Conservation (phyloP, 805 yeast genomes). For the Lipomyces yamanashiensis region DNA sequence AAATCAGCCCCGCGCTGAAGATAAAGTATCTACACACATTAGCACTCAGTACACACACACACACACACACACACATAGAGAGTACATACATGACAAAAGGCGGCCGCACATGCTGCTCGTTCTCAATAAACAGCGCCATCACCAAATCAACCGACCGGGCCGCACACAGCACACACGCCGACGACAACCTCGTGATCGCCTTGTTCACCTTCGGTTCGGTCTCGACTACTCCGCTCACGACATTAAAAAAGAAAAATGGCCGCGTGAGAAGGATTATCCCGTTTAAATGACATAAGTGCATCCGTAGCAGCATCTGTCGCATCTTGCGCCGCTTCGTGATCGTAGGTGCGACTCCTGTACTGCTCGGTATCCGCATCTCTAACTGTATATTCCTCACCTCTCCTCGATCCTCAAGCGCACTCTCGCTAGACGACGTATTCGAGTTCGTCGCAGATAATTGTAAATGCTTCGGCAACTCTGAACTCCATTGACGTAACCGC, state of each 20-base stretch:
- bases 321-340: slow-evolving; percentile 3
- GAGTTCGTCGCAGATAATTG: slow-evolving; percentile 28
- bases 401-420: neutral
- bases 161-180: slow-evolving; percentile 35
- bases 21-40: slow-evolving; percentile 18
- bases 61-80: neutral
- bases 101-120: slow-evolving; percentile 32
- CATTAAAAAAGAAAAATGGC: slow-evolving; percentile 33
- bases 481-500: slow-evolving; percentile 35
- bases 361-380: slow-evolving; percentile 4
- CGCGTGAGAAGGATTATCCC: slow-evolving; percentile 36
- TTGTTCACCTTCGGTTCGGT: slow-evolving; percentile 3
- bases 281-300: slow-evolving; percentile 38
- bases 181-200: slow-evolving; percentile 25
- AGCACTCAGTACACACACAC: neutral
- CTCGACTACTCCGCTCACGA: slow-evolving; percentile 18
- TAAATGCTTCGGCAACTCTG: slow-evolving; percentile 32
- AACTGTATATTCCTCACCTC: neutral
- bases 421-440: neutral
- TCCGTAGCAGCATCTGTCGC: slow-evolving; percentile 26
- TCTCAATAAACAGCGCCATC: slow-evolving; percentile 31
- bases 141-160: slow-evolving; percentile 34
- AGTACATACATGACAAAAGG: slow-evolving; percentile 20
- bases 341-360: slow-evolving; percentile 27
- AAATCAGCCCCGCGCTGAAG: slow-evolving; percentile 30